Conservation (phyloP, 1,139 yeast species). For the Debaryomyces sp. region DNA sequence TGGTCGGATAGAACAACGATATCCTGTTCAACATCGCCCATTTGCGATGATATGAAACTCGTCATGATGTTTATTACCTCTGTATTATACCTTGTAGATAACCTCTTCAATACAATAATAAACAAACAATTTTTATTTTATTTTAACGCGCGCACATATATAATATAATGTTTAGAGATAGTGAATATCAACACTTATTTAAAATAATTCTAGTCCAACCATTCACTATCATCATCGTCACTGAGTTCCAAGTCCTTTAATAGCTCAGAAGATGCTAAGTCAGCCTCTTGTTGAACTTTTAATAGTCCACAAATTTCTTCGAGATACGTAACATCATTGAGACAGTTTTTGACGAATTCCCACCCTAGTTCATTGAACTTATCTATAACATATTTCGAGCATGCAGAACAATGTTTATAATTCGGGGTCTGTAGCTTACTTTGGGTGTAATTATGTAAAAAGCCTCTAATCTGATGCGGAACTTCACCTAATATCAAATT, state of each 20-base stretch:
- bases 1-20: conserved; percentile 17
- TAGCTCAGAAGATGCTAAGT: conserved; percentile 50
- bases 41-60: conserved; percentile 16
- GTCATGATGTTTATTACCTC: conserved; percentile 12
- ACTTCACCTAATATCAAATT: conserved; percentile 57
- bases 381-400: conserved; percentile 61
- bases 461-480: conserved; percentile 93
- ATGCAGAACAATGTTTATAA: conserved; percentile 82
- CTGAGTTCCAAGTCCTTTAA: conserved; percentile 41
- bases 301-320: conserved; percentile 80
- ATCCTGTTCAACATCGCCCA: conserved; percentile 17
- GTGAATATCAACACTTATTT: background rate
- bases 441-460: conserved; percentile 64
- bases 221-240: conserved; percentile 41
- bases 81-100: background rate
- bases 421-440: conserved; percentile 70
- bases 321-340: conserved; percentile 64
- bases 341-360: conserved; percentile 75
- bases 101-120: background rate
- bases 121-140: conserved; percentile 2
- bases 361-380: conserved; percentile 62
- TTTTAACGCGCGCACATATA: conserved; percentile 7
- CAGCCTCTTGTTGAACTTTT: conserved; percentile 73
- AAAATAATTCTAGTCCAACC: conserved; percentile 15
- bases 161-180: background rate